Evolutionary conservation across 176 grass and related monocot species (phyloP), one percentile per base, ranked within the genome.

Genomic region (Bothriochloa decipiens): DNA sequence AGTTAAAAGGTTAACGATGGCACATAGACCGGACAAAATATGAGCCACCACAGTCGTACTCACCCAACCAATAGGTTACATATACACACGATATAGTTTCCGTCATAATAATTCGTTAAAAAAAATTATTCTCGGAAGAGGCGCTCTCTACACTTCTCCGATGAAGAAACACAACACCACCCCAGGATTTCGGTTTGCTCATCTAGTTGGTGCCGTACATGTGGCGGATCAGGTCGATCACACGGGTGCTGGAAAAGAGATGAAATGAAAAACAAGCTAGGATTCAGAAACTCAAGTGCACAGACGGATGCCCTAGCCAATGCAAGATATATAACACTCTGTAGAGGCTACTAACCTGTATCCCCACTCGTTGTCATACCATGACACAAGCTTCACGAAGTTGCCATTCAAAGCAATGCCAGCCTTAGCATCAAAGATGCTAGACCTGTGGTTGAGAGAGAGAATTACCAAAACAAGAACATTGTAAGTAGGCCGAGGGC

Each of bases 201-300:
- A 3, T 78, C 76, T 91, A 94, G 73, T 92, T 88, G 80, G 86
- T 85, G 82, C 40, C 78, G 85, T 83, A 40, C 18, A 98, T 95
- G 89, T 98, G 96, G 49, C 91, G 91, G 91, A 98, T 83, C n/a
- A 98, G 68, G 78, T 98, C 96, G 55, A 98, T 6, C 23, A 98
- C 96, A 5, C 96, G 93, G 29, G 86, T 81, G 91, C 96, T 98
- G 83, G 27, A 86, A 52, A 61, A 61, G 46, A 16, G 46, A 16
- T 16, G 86, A 5, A n/a, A 11, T 36, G 20, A 5, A 4, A 75
- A 76, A 29, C 5, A 7, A 13, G n/a, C 16, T 1, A 49, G 7
- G n/a, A 64, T 53, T 70, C 8, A 63, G 41, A 17, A 55, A 36
- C 6, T 26, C 28, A 8, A 4, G n/a, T 7, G 28, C 4, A 49